phyloP scores from a whole-genome alignment of 2,329 filamentous ascomycete species.

The Alternaria triticimaculans region DNA sequence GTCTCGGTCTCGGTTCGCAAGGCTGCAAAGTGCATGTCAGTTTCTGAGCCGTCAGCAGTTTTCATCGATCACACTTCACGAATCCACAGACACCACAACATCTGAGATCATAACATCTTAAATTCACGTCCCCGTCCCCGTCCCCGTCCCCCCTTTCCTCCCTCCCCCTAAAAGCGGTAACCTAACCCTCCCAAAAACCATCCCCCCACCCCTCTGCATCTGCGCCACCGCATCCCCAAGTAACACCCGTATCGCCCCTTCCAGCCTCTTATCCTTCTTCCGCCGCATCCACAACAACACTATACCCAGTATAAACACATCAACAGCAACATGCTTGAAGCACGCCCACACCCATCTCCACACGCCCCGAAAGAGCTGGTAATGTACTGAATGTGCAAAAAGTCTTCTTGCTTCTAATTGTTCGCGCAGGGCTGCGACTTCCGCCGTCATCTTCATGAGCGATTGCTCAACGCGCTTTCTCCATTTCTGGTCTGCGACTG shows the following conservation, averaged over 20 bases:
- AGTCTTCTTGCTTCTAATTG: constrained; percentile 82
- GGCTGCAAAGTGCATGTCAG: background rate
- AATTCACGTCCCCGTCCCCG: background rate
- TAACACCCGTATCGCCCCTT: constrained; percentile 74
- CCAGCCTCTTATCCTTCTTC: constrained; percentile 72
- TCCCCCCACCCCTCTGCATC: constrained; percentile 43
- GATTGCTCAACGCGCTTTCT: constrained; percentile 82
- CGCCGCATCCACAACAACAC: constrained; percentile 75
- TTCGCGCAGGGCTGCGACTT: constrained; percentile 89
- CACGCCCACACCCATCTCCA: constrained; percentile 71
- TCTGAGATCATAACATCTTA: background rate
- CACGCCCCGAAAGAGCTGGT: constrained; percentile 63
- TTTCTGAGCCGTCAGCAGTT: background rate
- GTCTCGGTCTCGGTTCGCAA: background rate
- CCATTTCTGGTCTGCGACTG: constrained; percentile 66
- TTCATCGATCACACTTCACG: background rate
- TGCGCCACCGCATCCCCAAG: constrained; percentile 57
- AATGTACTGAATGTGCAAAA: constrained; percentile 67
- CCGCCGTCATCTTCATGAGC: constrained; percentile 86
- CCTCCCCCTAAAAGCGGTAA: constrained; percentile 29
- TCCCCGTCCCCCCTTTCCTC: constrained; percentile 5
- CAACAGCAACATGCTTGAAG: constrained; percentile 75
- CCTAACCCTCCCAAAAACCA: constrained; percentile 31
- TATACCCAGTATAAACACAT: constrained; percentile 70
- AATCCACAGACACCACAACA: background rate